A percentile compares a stretch with the other conserved stretches of the same genome.
phyloP scores from a whole-genome alignment of 108 stramenopile genomes.

The Conticribra guillardii region DNA sequence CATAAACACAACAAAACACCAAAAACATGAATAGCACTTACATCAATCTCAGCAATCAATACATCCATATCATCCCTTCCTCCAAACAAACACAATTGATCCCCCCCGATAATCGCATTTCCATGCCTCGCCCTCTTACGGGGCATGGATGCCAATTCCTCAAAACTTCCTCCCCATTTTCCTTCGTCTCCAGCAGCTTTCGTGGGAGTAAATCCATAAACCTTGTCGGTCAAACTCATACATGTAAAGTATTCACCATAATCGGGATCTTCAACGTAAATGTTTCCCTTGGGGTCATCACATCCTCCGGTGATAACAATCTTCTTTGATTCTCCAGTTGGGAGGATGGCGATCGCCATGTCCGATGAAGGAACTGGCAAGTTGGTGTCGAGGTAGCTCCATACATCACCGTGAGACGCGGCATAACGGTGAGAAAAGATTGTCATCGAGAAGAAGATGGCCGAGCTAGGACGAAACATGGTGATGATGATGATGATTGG shows the following conservation, averaged over 20 bases:
- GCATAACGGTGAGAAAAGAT: too few species aligned
- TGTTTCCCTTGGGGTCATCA: constrained; percentile 38
- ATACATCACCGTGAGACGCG: too few species aligned
- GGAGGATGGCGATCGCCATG: background rate
- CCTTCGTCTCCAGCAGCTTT: background rate
- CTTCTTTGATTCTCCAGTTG: too few species aligned
- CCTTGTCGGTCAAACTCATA: constrained; percentile 7
- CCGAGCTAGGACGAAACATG: too few species aligned
- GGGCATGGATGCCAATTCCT: constrained; percentile 48
- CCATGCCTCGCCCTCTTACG: constrained; percentile 61
- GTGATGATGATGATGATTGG: too few species aligned
- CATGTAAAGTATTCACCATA: constrained; percentile 30
- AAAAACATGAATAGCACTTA: background rate
- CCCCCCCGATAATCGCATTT: constrained; percentile 22
- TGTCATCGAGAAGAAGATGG: too few species aligned
- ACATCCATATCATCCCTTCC: constrained; percentile 54
- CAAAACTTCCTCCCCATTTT: constrained; percentile 32
- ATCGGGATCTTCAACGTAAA: constrained; percentile 14
- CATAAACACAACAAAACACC: background rate
- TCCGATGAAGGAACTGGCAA: background rate
- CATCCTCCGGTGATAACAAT: constrained; percentile 63
- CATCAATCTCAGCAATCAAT: constrained; percentile 59
- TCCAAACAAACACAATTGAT: constrained; percentile 55
- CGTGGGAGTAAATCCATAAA: constrained; percentile 26
- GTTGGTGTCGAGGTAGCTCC: background rate